These are phyloP conservation scores for Xylariaceae sp. DNA, from an alignment of 2,329 filamentous ascomycete species.

Conservation along the genomic window DNA sequence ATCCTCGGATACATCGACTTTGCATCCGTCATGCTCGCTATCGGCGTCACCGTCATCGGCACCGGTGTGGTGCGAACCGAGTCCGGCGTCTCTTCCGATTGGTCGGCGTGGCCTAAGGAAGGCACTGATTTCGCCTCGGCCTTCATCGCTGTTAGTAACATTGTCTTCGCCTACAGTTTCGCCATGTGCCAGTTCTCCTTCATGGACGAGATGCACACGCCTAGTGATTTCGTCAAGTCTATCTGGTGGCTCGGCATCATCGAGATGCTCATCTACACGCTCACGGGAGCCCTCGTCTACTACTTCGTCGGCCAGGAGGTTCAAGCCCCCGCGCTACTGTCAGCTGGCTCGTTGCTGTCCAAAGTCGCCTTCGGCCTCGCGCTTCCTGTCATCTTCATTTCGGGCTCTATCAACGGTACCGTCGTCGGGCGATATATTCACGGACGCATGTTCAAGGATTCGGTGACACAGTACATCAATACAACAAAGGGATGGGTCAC, in stretches of 20 bases:
- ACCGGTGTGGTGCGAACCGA: constrained; percentile 41
- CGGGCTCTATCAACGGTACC: constrained; percentile 60
- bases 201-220: constrained; percentile 41
- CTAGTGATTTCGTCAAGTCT: constrained; percentile 33
- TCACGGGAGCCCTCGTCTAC: constrained; percentile 60
- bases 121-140: constrained; percentile 42
- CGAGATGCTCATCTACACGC: constrained; percentile 55
- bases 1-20: constrained; percentile 58
- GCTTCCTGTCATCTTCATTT: constrained; percentile 60
- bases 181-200: constrained; percentile 36
- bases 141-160: constrained; percentile 55
- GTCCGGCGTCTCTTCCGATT: constrained; percentile 20
- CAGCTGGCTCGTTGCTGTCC: constrained; percentile 47
- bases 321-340: constrained; percentile 57
- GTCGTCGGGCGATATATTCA: constrained; percentile 43
- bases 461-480: constrained; percentile 32
- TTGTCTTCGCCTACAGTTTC: constrained; percentile 57
- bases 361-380: constrained; percentile 62
- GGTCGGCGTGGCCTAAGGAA: constrained; percentile 31
- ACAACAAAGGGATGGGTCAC: constrained; percentile 31
- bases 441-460: constrained; percentile 30
- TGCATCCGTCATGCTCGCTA: constrained; percentile 53
- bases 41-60: constrained; percentile 56
- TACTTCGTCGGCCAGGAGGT: constrained; percentile 55
- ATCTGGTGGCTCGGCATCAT: constrained; percentile 51